Conservation (phyloP, 139 green algal genomes). For the Chlamydomonas incerta region DNA sequence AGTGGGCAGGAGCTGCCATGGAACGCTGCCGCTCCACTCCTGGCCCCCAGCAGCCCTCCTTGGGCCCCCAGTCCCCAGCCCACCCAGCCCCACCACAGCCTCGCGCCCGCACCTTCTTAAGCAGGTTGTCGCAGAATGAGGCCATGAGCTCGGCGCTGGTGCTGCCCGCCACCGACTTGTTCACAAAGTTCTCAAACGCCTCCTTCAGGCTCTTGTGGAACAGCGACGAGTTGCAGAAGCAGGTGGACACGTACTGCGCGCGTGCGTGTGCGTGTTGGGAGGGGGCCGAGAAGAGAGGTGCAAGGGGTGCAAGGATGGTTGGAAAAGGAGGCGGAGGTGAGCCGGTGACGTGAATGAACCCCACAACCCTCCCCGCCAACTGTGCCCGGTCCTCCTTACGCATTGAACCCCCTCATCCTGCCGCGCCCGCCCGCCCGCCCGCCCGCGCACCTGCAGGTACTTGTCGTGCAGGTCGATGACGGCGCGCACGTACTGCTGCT, state of each 20-base stretch:
- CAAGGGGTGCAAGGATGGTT: no score
- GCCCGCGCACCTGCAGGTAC: not conserved
- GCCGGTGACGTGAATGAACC: no score
- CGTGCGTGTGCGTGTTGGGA: no score
- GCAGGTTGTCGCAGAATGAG: conserved; percentile 96
- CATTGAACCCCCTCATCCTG: conserved; percentile 41
- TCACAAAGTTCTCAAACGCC: conserved; percentile 98
- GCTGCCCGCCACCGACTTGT: conserved; percentile 92
- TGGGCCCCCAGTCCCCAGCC: no score
- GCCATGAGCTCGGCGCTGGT: conserved; percentile 97
- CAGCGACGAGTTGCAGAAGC: conserved; percentile 85
- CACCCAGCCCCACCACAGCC: not conserved
- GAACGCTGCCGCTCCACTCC: no score
- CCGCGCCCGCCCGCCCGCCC: conserved; percentile 50
- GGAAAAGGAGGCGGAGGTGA: no score
- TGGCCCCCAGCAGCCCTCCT: not conserved
- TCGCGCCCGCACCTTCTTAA: conserved; percentile 86
- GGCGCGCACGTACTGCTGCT: conserved; percentile 92
- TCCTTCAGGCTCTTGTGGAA: conserved; percentile 99
- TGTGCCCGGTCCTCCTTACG: conserved; percentile 32
- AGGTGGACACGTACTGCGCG: conserved; percentile 65
- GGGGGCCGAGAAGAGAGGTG: no score
- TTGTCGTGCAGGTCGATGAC: conserved; percentile 98
- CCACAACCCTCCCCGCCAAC: no score
- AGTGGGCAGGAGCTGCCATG: no score